A percentile compares a stretch with the other conserved stretches of the same genome.
These are phyloP conservation scores for Moelleriella libera DNA, from an alignment of 2,329 filamentous ascomycete species.

Conservation along the genomic window DNA sequence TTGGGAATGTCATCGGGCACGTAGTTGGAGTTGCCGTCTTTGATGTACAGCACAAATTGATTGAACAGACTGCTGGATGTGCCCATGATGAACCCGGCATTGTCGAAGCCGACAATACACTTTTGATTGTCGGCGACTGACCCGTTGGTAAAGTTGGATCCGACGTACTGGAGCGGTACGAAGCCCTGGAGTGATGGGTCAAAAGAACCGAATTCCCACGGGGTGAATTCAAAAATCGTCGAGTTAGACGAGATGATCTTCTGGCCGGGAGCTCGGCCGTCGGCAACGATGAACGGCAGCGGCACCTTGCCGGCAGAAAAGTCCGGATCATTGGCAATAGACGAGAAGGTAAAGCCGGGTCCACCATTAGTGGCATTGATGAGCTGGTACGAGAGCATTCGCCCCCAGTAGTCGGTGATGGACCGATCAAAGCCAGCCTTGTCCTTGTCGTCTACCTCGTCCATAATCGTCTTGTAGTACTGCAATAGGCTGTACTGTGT, in stretches of 20 bases:
- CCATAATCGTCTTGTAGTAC: constrained; percentile 23
- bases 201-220: constrained; percentile 53
- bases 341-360: constrained; percentile 68
- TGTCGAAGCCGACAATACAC: constrained; percentile 56
- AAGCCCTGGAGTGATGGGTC: constrained; percentile 47
- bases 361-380: constrained; percentile 65
- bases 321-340: constrained; percentile 31
- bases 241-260: constrained; percentile 36
- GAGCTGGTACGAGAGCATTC: constrained; percentile 75
- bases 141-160: constrained; percentile 41
- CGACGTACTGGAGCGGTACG: constrained; percentile 43
- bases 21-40: constrained; percentile 28
- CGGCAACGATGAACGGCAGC: constrained; percentile 34
- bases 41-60: constrained; percentile 53
- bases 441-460: constrained; percentile 21
- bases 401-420: constrained; percentile 82
- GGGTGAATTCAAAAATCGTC: constrained; percentile 50
- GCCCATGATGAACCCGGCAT: constrained; percentile 66
- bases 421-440: constrained; percentile 37
- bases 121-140: constrained; percentile 25
- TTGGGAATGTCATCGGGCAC: constrained; percentile 32
- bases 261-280: constrained; percentile 29
- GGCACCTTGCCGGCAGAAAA: constrained; percentile 28
- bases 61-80: constrained; percentile 77
- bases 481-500: constrained; percentile 20